Conservation (phyloP, 2,329 filamentous ascomycete species). For the Neopestalotiopsis clavispora region DNA sequence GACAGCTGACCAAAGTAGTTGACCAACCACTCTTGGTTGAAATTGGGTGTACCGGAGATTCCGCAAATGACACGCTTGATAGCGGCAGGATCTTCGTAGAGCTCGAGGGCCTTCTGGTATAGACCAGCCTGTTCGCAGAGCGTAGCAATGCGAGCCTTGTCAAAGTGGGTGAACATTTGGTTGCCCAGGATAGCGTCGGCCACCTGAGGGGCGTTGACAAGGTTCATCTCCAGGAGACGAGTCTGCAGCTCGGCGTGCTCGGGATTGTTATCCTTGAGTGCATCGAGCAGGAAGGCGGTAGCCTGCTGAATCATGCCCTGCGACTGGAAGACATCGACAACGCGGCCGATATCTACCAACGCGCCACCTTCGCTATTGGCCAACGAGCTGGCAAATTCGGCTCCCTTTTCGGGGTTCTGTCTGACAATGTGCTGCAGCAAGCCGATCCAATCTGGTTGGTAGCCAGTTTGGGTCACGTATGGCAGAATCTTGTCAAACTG, state of each 20-base stretch:
- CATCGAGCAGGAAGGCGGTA: slow-evolving; percentile 96
- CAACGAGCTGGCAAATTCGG: slow-evolving; percentile 91
- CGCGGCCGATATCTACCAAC: slow-evolving; percentile 89
- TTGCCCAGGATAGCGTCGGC: slow-evolving; percentile 97
- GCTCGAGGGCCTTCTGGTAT: slow-evolving; percentile 85
- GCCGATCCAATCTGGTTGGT: slow-evolving; percentile 93
- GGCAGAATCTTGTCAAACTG: slow-evolving; percentile 97
- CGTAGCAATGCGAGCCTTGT: slow-evolving; percentile 84
- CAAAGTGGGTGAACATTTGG: slow-evolving; percentile 98
- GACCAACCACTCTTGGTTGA: slow-evolving; percentile 89
- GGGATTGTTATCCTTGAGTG: slow-evolving; percentile 90
- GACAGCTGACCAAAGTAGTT: slow-evolving; percentile 94
- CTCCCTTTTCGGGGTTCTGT: slow-evolving; percentile 89
- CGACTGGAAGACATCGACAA: slow-evolving; percentile 97
- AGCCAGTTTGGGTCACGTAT: slow-evolving; percentile 83
- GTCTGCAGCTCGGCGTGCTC: slow-evolving; percentile 95
- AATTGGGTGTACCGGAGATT: slow-evolving; percentile 80
- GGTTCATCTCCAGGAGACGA: slow-evolving; percentile 95
- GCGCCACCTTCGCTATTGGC: slow-evolving; percentile 88
- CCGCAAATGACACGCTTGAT: slow-evolving; percentile 91
- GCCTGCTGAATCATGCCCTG: slow-evolving; percentile 98
- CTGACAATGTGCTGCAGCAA: slow-evolving; percentile 92
- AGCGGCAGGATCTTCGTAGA: slow-evolving; percentile 87
- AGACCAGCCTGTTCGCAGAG: slow-evolving; percentile 94
- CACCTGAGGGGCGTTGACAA: slow-evolving; percentile 94